phyloP scores from a whole-genome alignment of 495 filamentous ascomycete species.

The Xylaria venustula region DNA sequence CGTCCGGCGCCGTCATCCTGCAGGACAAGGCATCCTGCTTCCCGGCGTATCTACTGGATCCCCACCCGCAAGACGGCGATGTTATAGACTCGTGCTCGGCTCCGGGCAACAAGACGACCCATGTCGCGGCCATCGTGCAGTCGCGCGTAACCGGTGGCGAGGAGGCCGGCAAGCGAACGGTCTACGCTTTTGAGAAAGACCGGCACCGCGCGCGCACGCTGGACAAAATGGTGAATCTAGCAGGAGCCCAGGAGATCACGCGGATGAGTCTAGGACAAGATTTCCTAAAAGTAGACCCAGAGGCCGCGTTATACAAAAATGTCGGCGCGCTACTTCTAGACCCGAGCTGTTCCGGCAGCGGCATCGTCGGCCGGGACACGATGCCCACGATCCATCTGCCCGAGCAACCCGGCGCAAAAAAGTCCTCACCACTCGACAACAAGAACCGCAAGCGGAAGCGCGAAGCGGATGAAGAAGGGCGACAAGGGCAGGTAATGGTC shows the following conservation, averaged over 20 bases:
- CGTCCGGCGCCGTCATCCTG: constrained; percentile 72
- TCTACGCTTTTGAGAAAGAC: constrained; percentile 74
- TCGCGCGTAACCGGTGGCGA: constrained; percentile 27
- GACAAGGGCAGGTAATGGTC: constrained; percentile 34
- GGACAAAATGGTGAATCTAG: constrained; percentile 75
- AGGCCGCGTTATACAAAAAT: constrained; percentile 44
- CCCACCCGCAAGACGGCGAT: constrained; percentile 59
- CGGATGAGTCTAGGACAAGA: constrained; percentile 69
- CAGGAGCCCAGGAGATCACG: constrained; percentile 65
- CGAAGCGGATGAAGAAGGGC: constrained; percentile 26
- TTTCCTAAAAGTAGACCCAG: constrained; percentile 72
- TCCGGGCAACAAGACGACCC: constrained; percentile 96
- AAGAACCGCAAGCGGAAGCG: constrained; percentile 41
- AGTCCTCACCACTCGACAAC: constrained; percentile 18
- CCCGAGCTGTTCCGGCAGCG: constrained; percentile 91
- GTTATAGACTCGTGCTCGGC: constrained; percentile 89
- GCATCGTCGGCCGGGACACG: constrained; percentile 86
- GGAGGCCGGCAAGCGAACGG: constrained; percentile 30
- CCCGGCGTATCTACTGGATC: constrained; percentile 79
- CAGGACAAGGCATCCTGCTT: constrained; percentile 98
- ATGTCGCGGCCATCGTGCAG: constrained; percentile 72
- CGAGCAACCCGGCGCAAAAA: constrained; percentile 38
- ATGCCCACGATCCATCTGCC: constrained; percentile 58
- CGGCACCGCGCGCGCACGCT: constrained; percentile 64
- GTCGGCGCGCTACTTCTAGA: constrained; percentile 81